These are phyloP conservation scores for Aspergillus fischeri DNA, from an alignment of 2,329 filamentous ascomycete species.

Conservation along the genomic window DNA sequence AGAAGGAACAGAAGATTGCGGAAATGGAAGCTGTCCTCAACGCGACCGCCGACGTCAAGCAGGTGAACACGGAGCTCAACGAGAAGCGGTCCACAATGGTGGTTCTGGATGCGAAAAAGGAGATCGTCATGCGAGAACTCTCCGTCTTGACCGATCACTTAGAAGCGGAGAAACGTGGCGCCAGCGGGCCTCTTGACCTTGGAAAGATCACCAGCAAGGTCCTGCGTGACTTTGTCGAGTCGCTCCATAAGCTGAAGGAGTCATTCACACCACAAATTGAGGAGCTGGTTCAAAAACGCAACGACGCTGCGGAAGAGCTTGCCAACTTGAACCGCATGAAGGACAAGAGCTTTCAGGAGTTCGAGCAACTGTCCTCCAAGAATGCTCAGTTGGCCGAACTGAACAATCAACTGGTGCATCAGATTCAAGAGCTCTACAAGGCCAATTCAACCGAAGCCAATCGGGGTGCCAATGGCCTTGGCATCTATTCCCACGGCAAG, in stretches of 20 bases:
- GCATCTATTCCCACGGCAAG: slow-evolving; percentile 58
- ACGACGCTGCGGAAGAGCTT: slow-evolving; percentile 80
- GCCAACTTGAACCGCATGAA: slow-evolving; percentile 77
- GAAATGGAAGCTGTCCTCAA: slow-evolving; percentile 65
- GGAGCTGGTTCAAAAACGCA: slow-evolving; percentile 82
- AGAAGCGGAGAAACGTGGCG: slow-evolving; percentile 77
- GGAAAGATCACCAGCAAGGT: slow-evolving; percentile 63
- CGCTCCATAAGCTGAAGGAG: slow-evolving; percentile 69
- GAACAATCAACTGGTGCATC: slow-evolving; percentile 92
- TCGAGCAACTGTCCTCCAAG: slow-evolving; percentile 89
- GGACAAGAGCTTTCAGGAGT: slow-evolving; percentile 90
- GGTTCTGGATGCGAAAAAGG: slow-evolving; percentile 86
- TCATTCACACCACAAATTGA: slow-evolving; percentile 72
- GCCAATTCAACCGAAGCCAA: slow-evolving; percentile 49
- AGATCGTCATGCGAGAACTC: slow-evolving; percentile 90
- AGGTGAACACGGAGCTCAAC: slow-evolving; percentile 78
- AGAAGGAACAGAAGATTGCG: slow-evolving; percentile 79
- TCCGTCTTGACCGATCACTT: slow-evolving; percentile 87
- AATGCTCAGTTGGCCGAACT: slow-evolving; percentile 91
- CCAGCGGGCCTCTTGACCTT: slow-evolving; percentile 73
- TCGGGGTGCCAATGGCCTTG: slow-evolving; percentile 50
- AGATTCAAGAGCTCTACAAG: slow-evolving; percentile 91
- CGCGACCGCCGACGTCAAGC: slow-evolving; percentile 60
- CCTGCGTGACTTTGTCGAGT: slow-evolving; percentile 58
- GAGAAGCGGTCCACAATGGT: slow-evolving; percentile 97